Base-by-base conservation (phyloP, 176 grass and related monocot genomes). In the Carex scoparia region DNA sequence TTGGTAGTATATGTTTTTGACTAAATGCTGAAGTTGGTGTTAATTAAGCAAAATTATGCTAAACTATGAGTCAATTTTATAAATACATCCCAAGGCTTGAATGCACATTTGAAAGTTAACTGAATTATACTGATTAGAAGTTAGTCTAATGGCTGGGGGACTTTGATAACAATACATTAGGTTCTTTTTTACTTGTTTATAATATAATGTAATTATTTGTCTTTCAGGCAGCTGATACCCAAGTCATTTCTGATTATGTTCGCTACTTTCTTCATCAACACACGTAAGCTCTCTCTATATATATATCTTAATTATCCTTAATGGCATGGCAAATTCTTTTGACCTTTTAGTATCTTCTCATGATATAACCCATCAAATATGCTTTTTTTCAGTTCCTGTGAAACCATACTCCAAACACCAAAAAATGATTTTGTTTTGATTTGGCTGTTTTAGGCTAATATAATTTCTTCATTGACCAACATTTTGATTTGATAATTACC, bases 261-360 rank as follows among this genome's bases (percentile, higher is more conserved):
- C 93, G 96, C 58, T 95, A 95, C 84, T 99, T 99, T 57, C 96
- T 99, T 61, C 85, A 95, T 85, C 93, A 99, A 86, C 96, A 99
- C 69, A 99, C 96, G 96, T 95, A 88, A 92, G 93, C 65, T n/a
- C 27, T 59, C 7, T 86, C 1, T 79, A 3, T 69, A 79, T 86
- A 4, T 79, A 3, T 69, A 79, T 35, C 28, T 79, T 35, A 16
- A 33, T 78, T 57, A 31, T 57, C 5, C 6, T 57, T 58, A 35
- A 13, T 58, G 53, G 38, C 35, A 15, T 79, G 28, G 28, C 2
- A 18, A 58, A 18, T 5, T 74, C 10, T 74, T 13, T 53, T 27
- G n/a, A 9, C 19, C 19, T 13, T 74, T 53, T 33, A 67, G 65
- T 67, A 67, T 67, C 10, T 67, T 37, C 65, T 71, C 7, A 27